Evolutionary conservation across 2,329 filamentous ascomycete species (phyloP).

Genomic region (Aureobasidium sp.): DNA sequence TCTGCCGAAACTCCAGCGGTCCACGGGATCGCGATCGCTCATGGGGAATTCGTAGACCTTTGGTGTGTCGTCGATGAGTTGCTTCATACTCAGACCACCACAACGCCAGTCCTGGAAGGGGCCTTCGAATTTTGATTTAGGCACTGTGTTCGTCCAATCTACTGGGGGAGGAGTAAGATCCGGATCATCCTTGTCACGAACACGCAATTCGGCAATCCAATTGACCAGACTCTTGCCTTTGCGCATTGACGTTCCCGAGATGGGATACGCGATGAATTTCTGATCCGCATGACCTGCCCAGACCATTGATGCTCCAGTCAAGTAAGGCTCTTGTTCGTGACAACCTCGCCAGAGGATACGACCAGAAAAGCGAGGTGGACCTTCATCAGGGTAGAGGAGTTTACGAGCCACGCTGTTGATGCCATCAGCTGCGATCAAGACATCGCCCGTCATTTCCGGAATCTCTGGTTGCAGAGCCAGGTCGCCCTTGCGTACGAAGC

Average conservation of each 20-base stretch:
- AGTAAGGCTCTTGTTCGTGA: constrained; percentile 34
- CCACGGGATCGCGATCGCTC: constrained; percentile 39
- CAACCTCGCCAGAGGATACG: constrained; percentile 43
- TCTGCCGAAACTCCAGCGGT: constrained; percentile 34
- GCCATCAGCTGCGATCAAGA: constrained; percentile 39
- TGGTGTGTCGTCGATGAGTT: constrained; percentile 37
- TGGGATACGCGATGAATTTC: constrained; percentile 44
- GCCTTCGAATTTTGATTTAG: constrained; percentile 35
- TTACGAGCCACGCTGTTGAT: constrained; percentile 39
- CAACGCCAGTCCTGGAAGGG: constrained; percentile 38
- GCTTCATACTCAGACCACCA: constrained; percentile 37
- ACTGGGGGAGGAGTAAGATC: constrained; percentile 39
- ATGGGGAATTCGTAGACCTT: constrained; percentile 43
- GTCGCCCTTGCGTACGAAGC: constrained; percentile 29
- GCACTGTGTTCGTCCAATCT: constrained; percentile 39
- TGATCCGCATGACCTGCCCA: constrained; percentile 43
- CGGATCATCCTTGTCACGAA: constrained; percentile 36
- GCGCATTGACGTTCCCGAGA: constrained; percentile 32
- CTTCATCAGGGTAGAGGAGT: constrained; percentile 39
- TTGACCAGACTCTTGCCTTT: constrained; percentile 38
- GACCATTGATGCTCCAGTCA: constrained; percentile 40
- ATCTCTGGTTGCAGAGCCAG: constrained; percentile 24
- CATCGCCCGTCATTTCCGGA: constrained; percentile 28
- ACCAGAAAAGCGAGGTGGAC: constrained; percentile 39
- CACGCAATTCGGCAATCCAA: constrained; percentile 42